Evolutionary conservation across 352 stramenopile genomes (phyloP).

Genomic region (Aphanomyces astaci): DNA sequence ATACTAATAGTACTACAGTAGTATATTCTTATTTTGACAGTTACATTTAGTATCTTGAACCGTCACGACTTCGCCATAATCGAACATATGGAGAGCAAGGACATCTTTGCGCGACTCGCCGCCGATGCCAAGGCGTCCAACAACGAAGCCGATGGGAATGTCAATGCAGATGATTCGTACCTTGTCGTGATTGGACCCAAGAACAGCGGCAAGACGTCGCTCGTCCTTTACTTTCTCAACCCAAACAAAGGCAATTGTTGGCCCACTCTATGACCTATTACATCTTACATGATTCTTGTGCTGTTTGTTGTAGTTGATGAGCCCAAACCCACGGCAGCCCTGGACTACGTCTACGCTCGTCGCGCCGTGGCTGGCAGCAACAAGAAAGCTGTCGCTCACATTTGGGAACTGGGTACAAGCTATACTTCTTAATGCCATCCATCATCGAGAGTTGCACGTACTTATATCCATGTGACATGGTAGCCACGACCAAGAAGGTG

Average conservation of each 20-base stretch:
- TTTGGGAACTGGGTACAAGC: slow-evolving; percentile 89
- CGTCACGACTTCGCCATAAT: background rate
- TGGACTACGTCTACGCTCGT: slow-evolving; percentile 88
- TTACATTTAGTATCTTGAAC: no score
- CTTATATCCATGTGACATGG: no score
- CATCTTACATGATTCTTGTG: background rate
- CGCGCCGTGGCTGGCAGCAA: slow-evolving; percentile 29
- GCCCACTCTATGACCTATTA: no score
- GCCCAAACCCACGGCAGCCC: slow-evolving; percentile 85
- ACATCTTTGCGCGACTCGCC: slow-evolving; percentile 12
- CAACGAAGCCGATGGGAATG: background rate
- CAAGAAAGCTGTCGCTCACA: slow-evolving; percentile 77
- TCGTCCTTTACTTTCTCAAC: slow-evolving; percentile 63
- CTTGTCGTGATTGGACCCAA: slow-evolving; percentile 60
- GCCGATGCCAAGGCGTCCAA: background rate
- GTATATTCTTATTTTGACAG: no score
- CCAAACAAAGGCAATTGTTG: slow-evolving; percentile 50
- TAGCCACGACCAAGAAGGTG: slow-evolving; percentile 62
- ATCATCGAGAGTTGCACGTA: no score
- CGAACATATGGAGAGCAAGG: slow-evolving; percentile 1
- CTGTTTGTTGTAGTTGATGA: slow-evolving; percentile 45
- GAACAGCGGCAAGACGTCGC: slow-evolving; percentile 68
- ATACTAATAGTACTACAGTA: no score
- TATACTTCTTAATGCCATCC: no score
- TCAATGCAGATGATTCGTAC: slow-evolving; percentile 62